Base-by-base conservation (phyloP, 495 filamentous ascomycete species). In the Bathelium albidoporum region DNA sequence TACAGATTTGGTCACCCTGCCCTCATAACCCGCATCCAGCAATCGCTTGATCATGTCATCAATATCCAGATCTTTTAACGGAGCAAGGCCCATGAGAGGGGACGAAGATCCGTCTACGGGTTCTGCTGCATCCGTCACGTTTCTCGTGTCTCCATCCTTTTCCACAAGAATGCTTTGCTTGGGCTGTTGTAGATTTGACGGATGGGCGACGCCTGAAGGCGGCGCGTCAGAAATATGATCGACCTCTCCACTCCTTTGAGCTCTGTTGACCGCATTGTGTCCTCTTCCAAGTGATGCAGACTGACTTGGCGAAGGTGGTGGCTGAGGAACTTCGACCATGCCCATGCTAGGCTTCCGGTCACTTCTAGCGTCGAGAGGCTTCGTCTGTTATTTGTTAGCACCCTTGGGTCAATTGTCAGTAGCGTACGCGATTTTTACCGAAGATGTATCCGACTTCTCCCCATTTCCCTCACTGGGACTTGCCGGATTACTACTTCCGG, bases 31-130 rank as follows among this genome's bases (percentile, higher is more conserved):
- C 28, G 94, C 94, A 75, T 97, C 94, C 39, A 97, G 80, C 22
- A 99, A 85, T 39, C 94, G 87, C 65, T 88, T 87, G 70, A 99
- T 99, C 83, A 96, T 97, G 71, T 97, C 94, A 70, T 99, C 94
- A 55, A 99, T 78, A 75, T 97, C 93, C 62, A 91, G 89, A 34
- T 89, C 84, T 76, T 95, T 96, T 71, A 96, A 80, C 31, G 91
- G 89, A 55, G 88, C 80, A 77, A 83, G 87, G 22, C 84, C 83
- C 72, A 92, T 81, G 22, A 76, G 65, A 9, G 74, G 65, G 12
- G 73, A 78, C 45, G 72, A 69, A 14, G 71, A 49, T 11, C 70
- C 65, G 29, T 71, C 68, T 34, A 34, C 64, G 24, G 53, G 31
- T 20, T 59, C 41, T 22, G 63, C 32, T 16, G 34, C 9, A 5